Base-by-base conservation (phyloP, 2,329 filamentous ascomycete species). In the Pyrenophora graminea region DNA sequence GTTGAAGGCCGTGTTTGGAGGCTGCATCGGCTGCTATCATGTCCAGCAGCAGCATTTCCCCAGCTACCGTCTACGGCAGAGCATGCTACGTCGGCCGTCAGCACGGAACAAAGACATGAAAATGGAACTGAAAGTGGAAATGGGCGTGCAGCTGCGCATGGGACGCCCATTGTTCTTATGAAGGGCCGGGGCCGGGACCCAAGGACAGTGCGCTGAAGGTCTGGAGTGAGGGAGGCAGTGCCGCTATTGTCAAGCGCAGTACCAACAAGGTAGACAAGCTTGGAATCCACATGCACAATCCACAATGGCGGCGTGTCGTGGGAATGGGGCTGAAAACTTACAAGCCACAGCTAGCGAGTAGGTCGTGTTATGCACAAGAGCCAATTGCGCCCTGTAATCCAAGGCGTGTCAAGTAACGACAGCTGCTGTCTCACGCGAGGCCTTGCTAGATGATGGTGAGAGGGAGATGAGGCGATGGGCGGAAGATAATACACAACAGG, bases 1-100 rank as follows among this genome's bases (percentile, higher is more conserved):
- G 62, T 25, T 70, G 67, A 52, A 69, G 66, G 58, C 62, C 65
- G 55, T 74, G 71, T 61, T 68, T 62, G 41, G 55, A 61, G 33
- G 67, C 67, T 46, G 68, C 61, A 55, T 73, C 68, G 48, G 71
- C 64, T 43, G 70, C 67, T 54, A 74, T 62, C 67, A 73, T 70
- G 62, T 72, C 70, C 57, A 74, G 61, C 61, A 74, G 61, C 61
- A 73, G 63, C 68, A 72, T 74, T 43, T 56, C 56, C 48, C 45
- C 55, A 37, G 53, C 48, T 48, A 58, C 27, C 40, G 43, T 25
- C 8, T 31, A 32, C 46, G 44, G 49, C 31, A 37, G 37, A 33
- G 49, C 63, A 66, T 64, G 58, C 64, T 68, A 59, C 17, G 31
- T 36, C 12, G 25, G 10, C 15, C 17, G 50, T 64, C 40, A 66